phyloP scores from a whole-genome alignment of 345 rosid species.

The Ceriops tagal region DNA sequence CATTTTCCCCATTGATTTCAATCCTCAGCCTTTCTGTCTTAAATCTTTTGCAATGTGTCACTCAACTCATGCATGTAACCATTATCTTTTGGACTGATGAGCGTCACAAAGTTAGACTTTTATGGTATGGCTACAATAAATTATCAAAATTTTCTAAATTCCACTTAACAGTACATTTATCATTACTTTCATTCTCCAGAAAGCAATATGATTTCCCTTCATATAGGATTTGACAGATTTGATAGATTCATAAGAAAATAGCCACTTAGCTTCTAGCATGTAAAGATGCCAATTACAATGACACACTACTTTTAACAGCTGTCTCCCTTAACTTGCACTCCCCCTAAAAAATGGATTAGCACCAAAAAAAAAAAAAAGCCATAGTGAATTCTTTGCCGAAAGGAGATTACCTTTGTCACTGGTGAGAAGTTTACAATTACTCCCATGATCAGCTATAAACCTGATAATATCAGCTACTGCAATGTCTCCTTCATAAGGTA shows the following conservation, averaged over 20 bases:
- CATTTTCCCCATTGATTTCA: too few relatives aligned
- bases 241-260: not conserved
- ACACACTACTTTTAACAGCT: not conserved
- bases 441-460: slow-evolving; percentile 66
- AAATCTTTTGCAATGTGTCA: too few relatives aligned
- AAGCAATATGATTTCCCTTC: too few relatives aligned
- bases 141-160: not conserved
- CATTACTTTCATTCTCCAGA: not conserved
- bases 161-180: not conserved
- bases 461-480: slow-evolving; percentile 61
- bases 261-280: not conserved
- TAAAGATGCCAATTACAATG: not conserved
- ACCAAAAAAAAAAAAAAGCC: not conserved
- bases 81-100: too few relatives aligned
- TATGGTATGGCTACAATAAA: not conserved
- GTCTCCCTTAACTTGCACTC: slow-evolving; percentile 1
- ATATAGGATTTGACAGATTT: not conserved
- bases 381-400: not conserved
- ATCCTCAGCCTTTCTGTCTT: too few relatives aligned
- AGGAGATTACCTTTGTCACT: slow-evolving; percentile 46
- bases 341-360: too few relatives aligned
- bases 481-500: slow-evolving; percentile 63
- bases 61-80: too few relatives aligned
- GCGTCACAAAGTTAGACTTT: not conserved
- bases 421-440: slow-evolving; percentile 46